Evolutionary conservation across 352 stramenopile species (phyloP), one percentile per base, ranked within the genome.

Genomic region (Phytophthora crassamura): DNA sequence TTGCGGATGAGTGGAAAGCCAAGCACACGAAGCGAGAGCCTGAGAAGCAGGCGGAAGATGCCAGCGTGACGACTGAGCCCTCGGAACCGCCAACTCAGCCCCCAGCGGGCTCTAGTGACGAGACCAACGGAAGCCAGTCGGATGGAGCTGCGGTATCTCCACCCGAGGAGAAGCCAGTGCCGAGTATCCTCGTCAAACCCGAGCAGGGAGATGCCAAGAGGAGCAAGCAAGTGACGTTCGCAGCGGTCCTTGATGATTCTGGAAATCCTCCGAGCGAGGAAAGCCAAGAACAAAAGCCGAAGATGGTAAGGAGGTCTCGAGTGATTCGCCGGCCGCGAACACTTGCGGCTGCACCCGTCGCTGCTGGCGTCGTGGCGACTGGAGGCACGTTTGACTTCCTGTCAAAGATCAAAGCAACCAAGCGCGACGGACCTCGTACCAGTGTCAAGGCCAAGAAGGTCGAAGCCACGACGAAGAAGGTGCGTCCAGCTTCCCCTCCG

Each of bases 341-440:
- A 16, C 34, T 67, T 54, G 57, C 64, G 33, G 25, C 45, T 28
- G 67, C 73, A 30, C 57, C 80, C 10, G 76, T 85, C 50, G 74
- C 74, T 36, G 88, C 86, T 39, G 87, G 87, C 20, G 69, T 86
- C 6, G 87, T 95, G 20, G 87, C 85, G 10, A 89, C 79, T 53
- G 87, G 87, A 18, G 84, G 86, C 0, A 93, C 87, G 35, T 91
- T 95, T 59, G 87, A 95, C 54, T 95, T 95, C 28, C 53, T 95
- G 53, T 88, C 82, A n/a, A 95, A 92, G 69, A 93, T 95, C 33
- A 80, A 67, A 16, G 63, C 64, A 41, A 72, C 59, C 33, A 82
- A 76, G 46, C 70, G 52, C 42, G 54, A 72, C 15, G 30, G 43
- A 32, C 32, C 45, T 53, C 47, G 62, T 32, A 32, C 34, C 4